Evolutionary conservation across 805 yeast species (phyloP), one percentile per base, ranked within the genome.

Genomic region (Starmera caribaea): DNA sequence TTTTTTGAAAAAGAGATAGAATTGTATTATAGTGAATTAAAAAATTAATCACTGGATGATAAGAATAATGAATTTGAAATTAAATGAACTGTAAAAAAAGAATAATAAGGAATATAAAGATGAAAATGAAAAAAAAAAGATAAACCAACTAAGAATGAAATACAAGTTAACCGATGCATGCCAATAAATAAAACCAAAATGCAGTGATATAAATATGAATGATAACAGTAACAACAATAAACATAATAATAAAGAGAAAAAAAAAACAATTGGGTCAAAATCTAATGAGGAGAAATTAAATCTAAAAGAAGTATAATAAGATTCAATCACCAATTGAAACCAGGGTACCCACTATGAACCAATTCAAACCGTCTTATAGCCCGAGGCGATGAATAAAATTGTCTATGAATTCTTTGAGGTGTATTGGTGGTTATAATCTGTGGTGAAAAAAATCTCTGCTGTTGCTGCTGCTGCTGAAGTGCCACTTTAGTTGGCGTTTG

Each of bases 401-500:
- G 35, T 12, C n/a, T 4, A 12, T n/a, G 35, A 4, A 30, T 8
- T 5, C 32, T 14, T 5, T n/a, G 3, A 13, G 28, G 28, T 26
- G 2, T 16, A 27, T 33, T 33, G 35, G 13, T 17, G 35, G 15
- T 24, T 14, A 33, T 33, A 16, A 33, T 33, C 24, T 24, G 35
- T 17, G 35, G 35, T 9, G 35, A 33, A 16, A 33, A 17, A 15
- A 11, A n/a, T 33, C 35, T 32, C 35, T 31, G 39, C 8, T 5
- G 17, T 12, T 26, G 14, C 16, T 26, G 16, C n/a, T 13, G 10
- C 16, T 24, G 39, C 21, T 24, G 15, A 29, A 13, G 8, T 21
- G 16, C 12, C 10, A 11, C n/a, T 24, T 30, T 16, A 31, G 44
- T 16, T 16, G 39, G 36, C 40, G 47, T n/a, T 12, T 21, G 21